phyloP scores from a whole-genome alignment of 352 stramenopile species.

The Globisporangium perplexum region DNA sequence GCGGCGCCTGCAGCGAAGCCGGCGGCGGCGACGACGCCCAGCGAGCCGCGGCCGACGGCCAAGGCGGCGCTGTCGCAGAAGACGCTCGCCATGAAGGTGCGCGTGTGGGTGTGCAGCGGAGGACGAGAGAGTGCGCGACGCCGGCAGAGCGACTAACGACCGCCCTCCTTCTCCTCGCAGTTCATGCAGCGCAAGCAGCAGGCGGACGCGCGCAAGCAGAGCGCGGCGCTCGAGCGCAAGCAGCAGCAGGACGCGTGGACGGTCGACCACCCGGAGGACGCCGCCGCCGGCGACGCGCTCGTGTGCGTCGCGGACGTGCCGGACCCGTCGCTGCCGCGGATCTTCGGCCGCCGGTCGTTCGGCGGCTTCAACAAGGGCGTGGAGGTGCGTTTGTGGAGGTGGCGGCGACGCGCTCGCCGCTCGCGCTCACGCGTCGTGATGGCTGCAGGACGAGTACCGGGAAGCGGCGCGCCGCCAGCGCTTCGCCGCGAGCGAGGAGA shows the following conservation, averaged over 20 bases:
- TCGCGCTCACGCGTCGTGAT: too few species aligned
- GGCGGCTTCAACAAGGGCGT: conserved; percentile 77
- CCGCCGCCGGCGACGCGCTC: conserved; percentile 24
- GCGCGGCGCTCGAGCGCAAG: conserved; percentile 43
- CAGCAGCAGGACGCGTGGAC: conserved; percentile 58
- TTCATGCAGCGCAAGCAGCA: conserved; percentile 87
- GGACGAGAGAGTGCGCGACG: too few species aligned
- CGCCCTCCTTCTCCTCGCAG: too few species aligned
- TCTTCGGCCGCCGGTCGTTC: conserved; percentile 79
- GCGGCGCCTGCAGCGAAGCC: background rate
- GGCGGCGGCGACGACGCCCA: conserved; percentile 11
- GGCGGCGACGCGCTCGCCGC: too few species aligned
- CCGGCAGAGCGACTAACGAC: too few species aligned
- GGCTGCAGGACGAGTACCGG: conserved; percentile 72
- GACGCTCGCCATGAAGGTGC: conserved; percentile 83
- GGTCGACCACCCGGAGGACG: conserved; percentile 24
- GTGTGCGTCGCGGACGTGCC: conserved; percentile 54
- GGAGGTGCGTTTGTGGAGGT: conserved; percentile 31
- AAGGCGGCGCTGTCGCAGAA: conserved; percentile 68
- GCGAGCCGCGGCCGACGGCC: conserved; percentile 24
- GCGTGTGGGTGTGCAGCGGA: background rate
- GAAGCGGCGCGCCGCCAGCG: conserved; percentile 47
- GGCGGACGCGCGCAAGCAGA: conserved; percentile 43
- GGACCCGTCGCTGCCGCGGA: conserved; percentile 63
- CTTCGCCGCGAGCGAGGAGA: conserved; percentile 60